Evolutionary conservation across 2,329 filamentous ascomycete species (phyloP), one percentile per base, ranked within the genome.

Genomic region (Geosmithia putterillii): DNA sequence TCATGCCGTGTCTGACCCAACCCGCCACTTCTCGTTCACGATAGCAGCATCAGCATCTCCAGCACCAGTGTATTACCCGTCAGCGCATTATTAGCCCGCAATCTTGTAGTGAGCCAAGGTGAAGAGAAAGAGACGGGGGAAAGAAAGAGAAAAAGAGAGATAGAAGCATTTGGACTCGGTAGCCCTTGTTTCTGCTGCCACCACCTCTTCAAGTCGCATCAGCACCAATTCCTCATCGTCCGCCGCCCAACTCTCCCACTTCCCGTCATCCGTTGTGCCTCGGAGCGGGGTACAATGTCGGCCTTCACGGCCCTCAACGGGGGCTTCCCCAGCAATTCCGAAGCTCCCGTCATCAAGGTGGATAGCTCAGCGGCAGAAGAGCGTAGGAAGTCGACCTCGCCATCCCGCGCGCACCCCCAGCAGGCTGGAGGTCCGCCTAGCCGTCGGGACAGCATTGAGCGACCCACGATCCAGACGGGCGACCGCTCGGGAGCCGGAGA

Each of bases 241-340:
- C 40, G 34, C n/a, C 36, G 34, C 34, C 41, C 10, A 17, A 18
- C 12, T 18, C 17, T 32, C 32, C n/a, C 18, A 28, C 22, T 25
- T 40, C 20, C 15, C 38, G 9, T 4, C 18, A 22, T 40, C n/a
- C n/a, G n/a, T n/a, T n/a, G n/a, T 14, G 20, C 20, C 6, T 32
- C 10, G 28, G 28, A 32, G 28, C 28, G 28, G 28, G 28, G 28
- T 17, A 23, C 35, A 39, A 74, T 74, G 71, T 64, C 71, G 35
- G 57, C 65, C n/a, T 73, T 73, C 47, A 71, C 63, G 23, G 67
- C 69, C 49, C 64, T 74, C n/a, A 72, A 72, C 47, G 67, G 70
- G 49, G 64, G 59, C 51, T 71, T 68, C 47, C 70, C 66, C 39
- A 71, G 65, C 50, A 54, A 57, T 21, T 52, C 60, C 38, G 66